Percentiles rank a stretch among this genome's conserved stretches.
These are phyloP conservation scores for Fusarium oligoseptatum DNA, from an alignment of 2,329 filamentous ascomycete species.

Conservation along the genomic window DNA sequence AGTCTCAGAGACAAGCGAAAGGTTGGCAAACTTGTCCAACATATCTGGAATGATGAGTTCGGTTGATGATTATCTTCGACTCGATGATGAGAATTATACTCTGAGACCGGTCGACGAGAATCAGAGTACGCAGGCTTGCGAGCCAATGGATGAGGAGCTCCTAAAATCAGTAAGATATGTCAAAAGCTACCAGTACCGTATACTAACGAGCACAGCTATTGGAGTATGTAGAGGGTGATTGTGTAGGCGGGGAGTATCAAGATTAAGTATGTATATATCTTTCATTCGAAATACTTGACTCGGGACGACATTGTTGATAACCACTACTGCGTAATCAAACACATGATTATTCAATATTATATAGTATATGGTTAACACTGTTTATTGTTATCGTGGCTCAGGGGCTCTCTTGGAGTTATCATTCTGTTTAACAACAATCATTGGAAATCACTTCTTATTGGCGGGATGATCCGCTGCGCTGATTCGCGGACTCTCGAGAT, in stretches of 20 bases:
- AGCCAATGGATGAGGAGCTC: slow-evolving; percentile 3
- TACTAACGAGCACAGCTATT: background rate
- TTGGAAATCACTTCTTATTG: background rate
- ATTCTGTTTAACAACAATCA: too few relatives aligned
- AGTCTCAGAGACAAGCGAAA: background rate
- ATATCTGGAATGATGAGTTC: background rate
- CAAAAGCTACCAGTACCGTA: background rate
- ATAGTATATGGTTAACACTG: too few relatives aligned
- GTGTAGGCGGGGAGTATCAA: background rate
- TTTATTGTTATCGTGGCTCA: too few relatives aligned
- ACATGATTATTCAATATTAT: too few relatives aligned
- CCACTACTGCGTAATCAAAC: too few relatives aligned
- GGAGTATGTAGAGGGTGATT: slow-evolving; percentile 3
- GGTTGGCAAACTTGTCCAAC: background rate
- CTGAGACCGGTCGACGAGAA: background rate
- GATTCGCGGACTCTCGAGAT: slow-evolving; percentile 7
- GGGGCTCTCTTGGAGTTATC: too few relatives aligned
- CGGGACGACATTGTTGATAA: too few relatives aligned
- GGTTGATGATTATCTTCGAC: slow-evolving; percentile 24
- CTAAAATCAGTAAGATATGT: slow-evolving; percentile 5
- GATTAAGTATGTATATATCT: background rate
- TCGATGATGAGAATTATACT: background rate
- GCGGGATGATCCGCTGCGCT: background rate
- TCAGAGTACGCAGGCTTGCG: background rate
- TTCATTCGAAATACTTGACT: too few relatives aligned